phyloP scores from a whole-genome alignment of 2,329 filamentous ascomycete genomes.

The Torrubiellomyces zombiae region DNA sequence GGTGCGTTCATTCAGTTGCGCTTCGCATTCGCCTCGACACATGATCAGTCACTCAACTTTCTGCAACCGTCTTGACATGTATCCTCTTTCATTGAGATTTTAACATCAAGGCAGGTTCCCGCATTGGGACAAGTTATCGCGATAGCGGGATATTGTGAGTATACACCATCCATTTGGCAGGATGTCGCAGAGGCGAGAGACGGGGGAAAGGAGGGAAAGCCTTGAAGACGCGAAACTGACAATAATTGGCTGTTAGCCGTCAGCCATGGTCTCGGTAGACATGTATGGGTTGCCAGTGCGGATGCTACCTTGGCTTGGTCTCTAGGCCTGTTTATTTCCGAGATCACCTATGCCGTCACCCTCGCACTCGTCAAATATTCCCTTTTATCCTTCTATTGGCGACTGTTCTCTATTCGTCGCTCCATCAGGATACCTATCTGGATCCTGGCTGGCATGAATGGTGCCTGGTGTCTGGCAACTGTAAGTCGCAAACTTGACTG shows the following conservation, averaged over 20 bases:
- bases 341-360: conserved; percentile 7
- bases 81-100: too few relatives aligned
- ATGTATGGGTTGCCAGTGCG: conserved; percentile 9
- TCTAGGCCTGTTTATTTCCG: conserved; percentile 8
- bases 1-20: too few relatives aligned
- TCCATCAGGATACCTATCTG: conserved; percentile 8
- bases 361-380: conserved; percentile 9
- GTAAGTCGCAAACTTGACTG: conserved; percentile 7
- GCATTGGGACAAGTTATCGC: too few relatives aligned
- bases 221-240: neutral
- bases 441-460: conserved; percentile 4
- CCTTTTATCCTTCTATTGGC: conserved; percentile 11
- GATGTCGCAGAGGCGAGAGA: too few relatives aligned
- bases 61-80: too few relatives aligned
- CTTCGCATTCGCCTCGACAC: too few relatives aligned
- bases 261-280: conserved; percentile 8
- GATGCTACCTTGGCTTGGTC: conserved; percentile 8
- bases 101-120: too few relatives aligned
- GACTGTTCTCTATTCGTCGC: conserved; percentile 7
- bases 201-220: too few relatives aligned
- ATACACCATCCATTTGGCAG: too few relatives aligned
- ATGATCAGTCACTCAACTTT: too few relatives aligned
- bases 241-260: too few relatives aligned
- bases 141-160: too few relatives aligned
- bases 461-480: conserved; percentile 8